Evolutionary conservation across 140 eudicot genomes (phyloP), one percentile per base, ranked within the genome.

Genomic region (Oenanthe javanica): DNA sequence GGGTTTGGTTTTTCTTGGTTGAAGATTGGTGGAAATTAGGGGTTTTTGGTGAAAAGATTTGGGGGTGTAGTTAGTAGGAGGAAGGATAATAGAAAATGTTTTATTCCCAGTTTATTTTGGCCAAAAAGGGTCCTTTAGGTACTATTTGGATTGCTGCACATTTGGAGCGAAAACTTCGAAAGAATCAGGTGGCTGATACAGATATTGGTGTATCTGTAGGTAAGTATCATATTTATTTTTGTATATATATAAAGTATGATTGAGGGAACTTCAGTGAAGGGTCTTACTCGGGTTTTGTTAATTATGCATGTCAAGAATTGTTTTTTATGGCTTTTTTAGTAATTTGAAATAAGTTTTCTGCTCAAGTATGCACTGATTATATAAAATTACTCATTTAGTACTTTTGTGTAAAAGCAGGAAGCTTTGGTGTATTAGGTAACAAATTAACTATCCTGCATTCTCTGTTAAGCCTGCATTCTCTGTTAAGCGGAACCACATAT

Each of bases 81-180:
- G 84, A 14, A 78, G 40, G 38, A 79, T 84, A 79, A 2, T 75
- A 73, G 81, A 72, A 71, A 31, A 95, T 95, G 99, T 95, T 95
- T 80, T 95, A 95, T 81, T 95, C 99, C 21, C 99, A 95, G 90
- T 95, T 95, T 79, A 95, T 95, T 83, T 88, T 95, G 82, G 99
- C 99, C 23, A 95, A 95, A 79, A 95, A 95, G 85, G 99, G 99
- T 84, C 97, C 99, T 10, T 72, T 95, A 52, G 99, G 99, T 46
- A 95, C 99, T 5, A 95, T 95, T 84, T 95, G 99, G 99, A 95
- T 95, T 57, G 99, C 99, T 9, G 99, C 99, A 0, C 99, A 95
- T 83, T 86, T 95, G 91, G 99, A 95, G 87, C 88, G 99, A 21
- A 95, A 95, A 85, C 97, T 95, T 69, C 91, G 99, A 23, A 95